Percentiles rank a stretch among this genome's conserved stretches.
These are phyloP conservation scores for Triangularia verruculosa DNA, from an alignment of 2,329 filamentous ascomycete species.

Conservation along the genomic window DNA sequence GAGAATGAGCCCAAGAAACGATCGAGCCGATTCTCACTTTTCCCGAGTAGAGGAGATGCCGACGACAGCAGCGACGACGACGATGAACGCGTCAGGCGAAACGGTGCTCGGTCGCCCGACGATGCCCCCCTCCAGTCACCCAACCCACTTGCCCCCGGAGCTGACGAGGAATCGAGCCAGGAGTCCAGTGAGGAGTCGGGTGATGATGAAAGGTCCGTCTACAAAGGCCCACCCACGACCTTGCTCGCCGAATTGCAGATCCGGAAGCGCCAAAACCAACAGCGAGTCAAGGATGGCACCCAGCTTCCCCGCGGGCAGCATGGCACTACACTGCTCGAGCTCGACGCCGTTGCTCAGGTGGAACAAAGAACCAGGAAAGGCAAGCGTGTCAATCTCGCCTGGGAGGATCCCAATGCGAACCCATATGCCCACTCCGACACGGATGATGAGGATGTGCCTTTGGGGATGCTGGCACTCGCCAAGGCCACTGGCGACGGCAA, in stretches of 20 bases:
- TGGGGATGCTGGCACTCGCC: slow-evolving; percentile 73
- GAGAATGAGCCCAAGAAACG: slow-evolving; percentile 23
- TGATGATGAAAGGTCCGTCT: slow-evolving; percentile 48
- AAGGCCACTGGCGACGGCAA: slow-evolving; percentile 49
- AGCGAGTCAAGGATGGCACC: slow-evolving; percentile 66
- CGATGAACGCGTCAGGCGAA: slow-evolving; percentile 17
- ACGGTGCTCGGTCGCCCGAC: slow-evolving; percentile 29
- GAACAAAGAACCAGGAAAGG: slow-evolving; percentile 71
- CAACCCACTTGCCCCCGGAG: slow-evolving; percentile 27
- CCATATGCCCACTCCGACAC: slow-evolving; percentile 45
- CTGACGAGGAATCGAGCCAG: slow-evolving; percentile 32
- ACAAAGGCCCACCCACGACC: slow-evolving; percentile 77
- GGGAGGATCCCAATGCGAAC: slow-evolving; percentile 68
- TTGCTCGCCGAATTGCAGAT: slow-evolving; percentile 88
- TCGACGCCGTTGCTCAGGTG: slow-evolving; percentile 85
- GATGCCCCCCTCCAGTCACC: slow-evolving; percentile 29
- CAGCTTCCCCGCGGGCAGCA: slow-evolving; percentile 75
- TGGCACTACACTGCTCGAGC: slow-evolving; percentile 83
- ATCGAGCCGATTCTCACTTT: slow-evolving; percentile 23
- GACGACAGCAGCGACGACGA: slow-evolving; percentile 24
- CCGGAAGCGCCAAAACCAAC: slow-evolving; percentile 83
- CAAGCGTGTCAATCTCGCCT: slow-evolving; percentile 81
- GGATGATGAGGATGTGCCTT: slow-evolving; percentile 85
- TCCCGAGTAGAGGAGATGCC: slow-evolving; percentile 16
- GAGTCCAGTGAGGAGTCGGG: slow-evolving; percentile 44